phyloP scores from a whole-genome alignment of 306 rosid genomes.

The Cicer cuneatum region DNA sequence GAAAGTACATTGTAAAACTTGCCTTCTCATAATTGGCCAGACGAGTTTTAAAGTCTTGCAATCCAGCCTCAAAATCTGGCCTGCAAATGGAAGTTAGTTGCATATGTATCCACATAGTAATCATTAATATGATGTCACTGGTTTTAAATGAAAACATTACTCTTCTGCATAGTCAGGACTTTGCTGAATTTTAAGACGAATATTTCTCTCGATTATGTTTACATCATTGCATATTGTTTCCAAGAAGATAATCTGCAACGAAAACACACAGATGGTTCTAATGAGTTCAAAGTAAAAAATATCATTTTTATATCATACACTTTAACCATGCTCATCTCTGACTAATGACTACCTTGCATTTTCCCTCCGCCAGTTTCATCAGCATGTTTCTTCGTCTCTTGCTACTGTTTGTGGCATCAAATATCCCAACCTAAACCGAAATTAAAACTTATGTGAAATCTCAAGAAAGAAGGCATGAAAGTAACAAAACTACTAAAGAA shows the following conservation, averaged over 20 bases:
- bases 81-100: conserved; percentile 61
- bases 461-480: conserved; percentile 24
- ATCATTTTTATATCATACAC: conserved; percentile 29
- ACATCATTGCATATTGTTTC: conserved; percentile 96
- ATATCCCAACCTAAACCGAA: conserved; percentile 86
- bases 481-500: conserved; percentile 40
- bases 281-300: conserved; percentile 34
- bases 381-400: conserved; percentile 89
- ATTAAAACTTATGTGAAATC: conserved; percentile 35
- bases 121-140: conserved; percentile 41
- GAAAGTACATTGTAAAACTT: conserved; percentile 42
- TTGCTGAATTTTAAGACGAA: conserved; percentile 97
- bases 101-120: conserved; percentile 26
- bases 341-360: conserved; percentile 76
- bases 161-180: conserved; percentile 99
- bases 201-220: conserved; percentile 86
- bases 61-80: conserved; percentile 94
- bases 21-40: conserved; percentile 86
- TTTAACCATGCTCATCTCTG: conserved; percentile 32
- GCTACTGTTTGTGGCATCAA: conserved; percentile 96
- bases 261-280: conserved; percentile 37
- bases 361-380: conserved; percentile 98
- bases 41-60: conserved; percentile 83
- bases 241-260: conserved; percentile 86
- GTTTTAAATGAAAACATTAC: conserved; percentile 63